Evolutionary conservation across 2,329 filamentous ascomycete genomes (phyloP).

Genomic region (Arthrobotrys megalospora): DNA sequence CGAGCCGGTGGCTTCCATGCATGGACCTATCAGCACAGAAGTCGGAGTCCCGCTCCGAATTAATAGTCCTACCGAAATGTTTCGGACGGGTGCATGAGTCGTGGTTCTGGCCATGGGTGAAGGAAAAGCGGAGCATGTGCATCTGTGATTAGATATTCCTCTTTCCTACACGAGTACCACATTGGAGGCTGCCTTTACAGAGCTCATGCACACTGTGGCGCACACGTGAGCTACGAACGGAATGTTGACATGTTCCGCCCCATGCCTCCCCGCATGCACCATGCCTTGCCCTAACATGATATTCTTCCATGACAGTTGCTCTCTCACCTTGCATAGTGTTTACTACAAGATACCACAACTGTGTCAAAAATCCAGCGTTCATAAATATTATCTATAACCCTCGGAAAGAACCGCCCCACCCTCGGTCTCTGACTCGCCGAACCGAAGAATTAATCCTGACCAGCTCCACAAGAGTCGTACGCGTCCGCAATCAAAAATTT

Average conservation of each 20-base stretch:
- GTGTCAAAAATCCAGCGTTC: neutral
- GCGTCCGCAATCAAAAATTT: slow-evolving; percentile 7
- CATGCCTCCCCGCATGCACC: neutral
- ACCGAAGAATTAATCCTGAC: neutral
- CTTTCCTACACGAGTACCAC: neutral
- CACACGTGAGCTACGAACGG: neutral
- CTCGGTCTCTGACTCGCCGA: slow-evolving; percentile 1
- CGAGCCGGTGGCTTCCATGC: too few species aligned
- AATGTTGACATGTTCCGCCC: neutral
- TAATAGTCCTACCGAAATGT: too few species aligned
- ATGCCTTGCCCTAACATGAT: neutral
- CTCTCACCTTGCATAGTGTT: neutral
- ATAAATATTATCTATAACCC: neutral
- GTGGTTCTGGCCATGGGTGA: neutral
- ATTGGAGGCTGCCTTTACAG: too few species aligned
- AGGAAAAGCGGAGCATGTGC: neutral
- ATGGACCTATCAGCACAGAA: too few species aligned
- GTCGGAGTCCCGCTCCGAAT: too few species aligned
- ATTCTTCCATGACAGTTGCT: neutral
- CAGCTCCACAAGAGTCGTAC: neutral
- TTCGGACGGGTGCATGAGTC: neutral
- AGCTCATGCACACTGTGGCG: neutral
- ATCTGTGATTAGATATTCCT: too few species aligned
- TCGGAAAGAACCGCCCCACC: neutral
- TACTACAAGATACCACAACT: too few species aligned